Base-by-base conservation (phyloP, 1,139 yeast genomes). In the Debaryomyces psychrophilus region DNA sequence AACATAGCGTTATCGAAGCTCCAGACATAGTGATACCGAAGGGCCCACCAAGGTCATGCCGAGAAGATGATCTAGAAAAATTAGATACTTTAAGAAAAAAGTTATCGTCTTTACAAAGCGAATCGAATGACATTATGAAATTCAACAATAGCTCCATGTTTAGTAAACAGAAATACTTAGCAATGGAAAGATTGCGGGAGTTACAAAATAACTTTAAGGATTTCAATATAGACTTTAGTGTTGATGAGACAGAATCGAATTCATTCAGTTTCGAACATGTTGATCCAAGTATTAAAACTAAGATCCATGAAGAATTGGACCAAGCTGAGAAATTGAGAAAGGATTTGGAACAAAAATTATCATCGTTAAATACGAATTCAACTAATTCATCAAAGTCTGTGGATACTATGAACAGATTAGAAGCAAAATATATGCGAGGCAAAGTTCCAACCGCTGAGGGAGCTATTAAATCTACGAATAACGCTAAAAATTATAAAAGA, bases 121-220 rank as follows among this genome's bases (percentile, higher is more conserved):
- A 87, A 60, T 83, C 90, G 1, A 87, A 87, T 61, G 89, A 83
- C 54, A 82, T 87, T 40, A 73, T 87, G 67, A 87, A 86, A 59
- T 81, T 76, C 56, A 85, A 84, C 61, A 78, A 83, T 50, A 77
- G 77, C 51, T 83, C 87, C 42, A 64, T 81, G 62, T 75, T 82
- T 61, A 70, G 73, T 40, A 77, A 79, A 51, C 85, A 83, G 57
- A 85, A 80, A 57, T 62, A 69, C 42, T 72, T 81, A 60, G 93
- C 93, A 0, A 71, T 85, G 73, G 87, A 84, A 47, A 73, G 93
- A 54, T 70, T 87, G 49, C 73, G 79, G 33, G 87, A 83, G 53
- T 68, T 87, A 45, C 89, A 85, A 56, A 69, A 70, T 26, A 76
- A 79, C 47, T 83, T 85, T 64, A 73, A 81, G 47, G 82, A 80